Evolutionary conservation across 2,329 filamentous ascomycete genomes (phyloP).

Genomic region (Remersonia thermophila): DNA sequence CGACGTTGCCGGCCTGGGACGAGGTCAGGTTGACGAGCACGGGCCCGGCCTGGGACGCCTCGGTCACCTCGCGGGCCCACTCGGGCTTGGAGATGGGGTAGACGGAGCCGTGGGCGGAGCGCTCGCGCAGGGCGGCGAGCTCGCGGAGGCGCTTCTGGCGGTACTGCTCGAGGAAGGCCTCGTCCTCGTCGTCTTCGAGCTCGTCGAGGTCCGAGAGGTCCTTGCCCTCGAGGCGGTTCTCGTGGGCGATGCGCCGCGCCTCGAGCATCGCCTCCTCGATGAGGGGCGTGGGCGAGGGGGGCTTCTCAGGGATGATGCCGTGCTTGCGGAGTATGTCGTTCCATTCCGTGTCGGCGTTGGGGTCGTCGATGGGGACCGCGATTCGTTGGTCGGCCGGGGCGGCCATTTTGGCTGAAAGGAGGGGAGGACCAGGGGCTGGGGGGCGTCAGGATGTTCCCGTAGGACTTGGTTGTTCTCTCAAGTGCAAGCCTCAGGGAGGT

Average conservation of each 20-base stretch:
- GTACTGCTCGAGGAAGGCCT: constrained; percentile 79
- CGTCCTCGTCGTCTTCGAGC: constrained; percentile 91
- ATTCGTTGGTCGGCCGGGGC: constrained; percentile 52
- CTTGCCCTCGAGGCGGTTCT: constrained; percentile 87
- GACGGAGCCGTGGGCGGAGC: constrained; percentile 75
- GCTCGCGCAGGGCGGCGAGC: constrained; percentile 59
- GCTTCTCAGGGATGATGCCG: constrained; percentile 94
- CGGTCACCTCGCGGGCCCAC: constrained; percentile 82
- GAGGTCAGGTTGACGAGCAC: constrained; percentile 75
- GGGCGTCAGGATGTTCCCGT: no score
- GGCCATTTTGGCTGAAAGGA: constrained; percentile 42
- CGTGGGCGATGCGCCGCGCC: constrained; percentile 71
- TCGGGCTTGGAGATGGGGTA: constrained; percentile 93
- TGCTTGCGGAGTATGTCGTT: constrained; percentile 97
- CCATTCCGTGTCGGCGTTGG: constrained; percentile 98
- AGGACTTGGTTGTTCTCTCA: no score
- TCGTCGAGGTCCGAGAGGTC: constrained; percentile 88
- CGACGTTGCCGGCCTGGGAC: constrained; percentile 64
- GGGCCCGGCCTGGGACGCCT: constrained; percentile 59
- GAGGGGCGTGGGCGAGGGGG: constrained; percentile 85
- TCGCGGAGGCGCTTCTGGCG: constrained; percentile 79
- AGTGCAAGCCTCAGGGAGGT: no score
- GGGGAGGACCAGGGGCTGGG: no score
- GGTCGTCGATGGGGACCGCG: constrained; percentile 80
- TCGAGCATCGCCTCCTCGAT: constrained; percentile 89